Conservation (phyloP, 148 eudicot species). For the Dianthus caryophyllus region DNA sequence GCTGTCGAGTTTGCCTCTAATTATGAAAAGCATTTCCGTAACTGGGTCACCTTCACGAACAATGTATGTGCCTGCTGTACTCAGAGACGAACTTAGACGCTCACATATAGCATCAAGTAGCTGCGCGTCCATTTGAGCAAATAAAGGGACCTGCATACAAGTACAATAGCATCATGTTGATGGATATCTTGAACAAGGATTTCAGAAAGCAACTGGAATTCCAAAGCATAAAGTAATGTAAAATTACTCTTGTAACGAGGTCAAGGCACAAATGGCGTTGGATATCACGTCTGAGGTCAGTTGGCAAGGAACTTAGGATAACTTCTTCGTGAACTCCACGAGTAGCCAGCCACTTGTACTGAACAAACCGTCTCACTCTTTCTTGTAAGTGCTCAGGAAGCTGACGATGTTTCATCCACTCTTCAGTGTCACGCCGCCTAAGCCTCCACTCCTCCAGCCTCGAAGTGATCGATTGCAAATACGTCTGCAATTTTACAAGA, state of each 20-base stretch:
- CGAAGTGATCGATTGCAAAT: constrained; percentile 74
- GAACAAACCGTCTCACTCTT: constrained; percentile 65
- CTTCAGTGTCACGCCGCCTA: constrained; percentile 77
- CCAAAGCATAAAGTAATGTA: neutral
- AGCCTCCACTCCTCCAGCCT: constrained; percentile 96
- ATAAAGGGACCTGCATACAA: constrained; percentile 67
- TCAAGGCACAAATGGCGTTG: constrained; percentile 77
- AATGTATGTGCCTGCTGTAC: constrained; percentile 55
- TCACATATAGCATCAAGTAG: constrained; percentile 86
- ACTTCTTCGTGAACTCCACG: constrained; percentile 81
- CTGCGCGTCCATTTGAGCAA: constrained; percentile 82
- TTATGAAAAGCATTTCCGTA: constrained; percentile 59
- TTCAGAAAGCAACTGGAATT: neutral
- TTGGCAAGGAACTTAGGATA: constrained; percentile 56
- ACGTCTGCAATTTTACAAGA: constrained; percentile 41
- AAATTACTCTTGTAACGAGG: constrained; percentile 79
- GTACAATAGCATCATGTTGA: neutral
- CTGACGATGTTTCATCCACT: constrained; percentile 92
- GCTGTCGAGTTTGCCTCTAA: constrained; percentile 61
- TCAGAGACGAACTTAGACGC: constrained; percentile 67
- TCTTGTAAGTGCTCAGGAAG: constrained; percentile 55
- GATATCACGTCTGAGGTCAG: constrained; percentile 77
- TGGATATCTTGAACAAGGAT: neutral
- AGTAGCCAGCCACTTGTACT: constrained; percentile 87
- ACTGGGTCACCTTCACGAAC: constrained; percentile 77